These are phyloP conservation scores for Calonectria hongkongensis DNA, from an alignment of 2,329 filamentous ascomycete genomes.

Conservation along the genomic window DNA sequence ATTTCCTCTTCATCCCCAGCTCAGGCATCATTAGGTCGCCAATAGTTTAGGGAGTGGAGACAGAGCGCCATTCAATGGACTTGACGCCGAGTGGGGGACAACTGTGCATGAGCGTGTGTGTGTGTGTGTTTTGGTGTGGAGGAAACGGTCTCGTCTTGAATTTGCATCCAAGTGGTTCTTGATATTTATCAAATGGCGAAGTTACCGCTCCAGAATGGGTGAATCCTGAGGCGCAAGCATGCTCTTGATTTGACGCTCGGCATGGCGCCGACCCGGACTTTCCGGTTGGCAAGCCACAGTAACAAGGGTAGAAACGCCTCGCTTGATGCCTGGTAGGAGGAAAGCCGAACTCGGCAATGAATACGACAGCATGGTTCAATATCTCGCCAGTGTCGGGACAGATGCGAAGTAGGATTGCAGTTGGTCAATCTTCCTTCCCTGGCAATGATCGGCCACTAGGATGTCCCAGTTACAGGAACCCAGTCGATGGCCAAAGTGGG, in stretches of 20 bases:
- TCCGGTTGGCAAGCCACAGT: conserved; percentile 5
- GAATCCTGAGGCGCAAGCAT: neutral
- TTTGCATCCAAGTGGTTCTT: neutral
- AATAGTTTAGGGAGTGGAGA: conserved; percentile 8
- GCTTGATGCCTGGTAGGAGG: conserved; percentile 1
- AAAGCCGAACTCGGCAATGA: conserved; percentile 22
- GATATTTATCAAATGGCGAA: conserved; percentile 6
- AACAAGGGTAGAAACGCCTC: conserved; percentile 12
- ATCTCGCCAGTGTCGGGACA: conserved; percentile 1
- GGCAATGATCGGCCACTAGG: conserved; percentile 18
- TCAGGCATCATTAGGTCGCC: conserved; percentile 18
- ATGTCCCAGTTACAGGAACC: conserved; percentile 6
- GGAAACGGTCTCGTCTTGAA: neutral
- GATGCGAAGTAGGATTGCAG: conserved; percentile 6
- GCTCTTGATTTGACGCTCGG: no score
- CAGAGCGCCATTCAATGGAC: conserved; percentile 2
- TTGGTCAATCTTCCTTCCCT: neutral
- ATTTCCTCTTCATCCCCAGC: conserved; percentile 7
- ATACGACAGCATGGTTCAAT: neutral
- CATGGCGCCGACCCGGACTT: neutral
- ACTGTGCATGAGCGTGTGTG: no score
- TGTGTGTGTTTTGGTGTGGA: neutral
- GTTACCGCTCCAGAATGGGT: neutral
- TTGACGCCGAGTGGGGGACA: conserved; percentile 2
- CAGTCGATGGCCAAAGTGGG: conserved; percentile 5